phyloP scores from a whole-genome alignment of 106 monocot genomes.

The Platanthera zijinensis region DNA sequence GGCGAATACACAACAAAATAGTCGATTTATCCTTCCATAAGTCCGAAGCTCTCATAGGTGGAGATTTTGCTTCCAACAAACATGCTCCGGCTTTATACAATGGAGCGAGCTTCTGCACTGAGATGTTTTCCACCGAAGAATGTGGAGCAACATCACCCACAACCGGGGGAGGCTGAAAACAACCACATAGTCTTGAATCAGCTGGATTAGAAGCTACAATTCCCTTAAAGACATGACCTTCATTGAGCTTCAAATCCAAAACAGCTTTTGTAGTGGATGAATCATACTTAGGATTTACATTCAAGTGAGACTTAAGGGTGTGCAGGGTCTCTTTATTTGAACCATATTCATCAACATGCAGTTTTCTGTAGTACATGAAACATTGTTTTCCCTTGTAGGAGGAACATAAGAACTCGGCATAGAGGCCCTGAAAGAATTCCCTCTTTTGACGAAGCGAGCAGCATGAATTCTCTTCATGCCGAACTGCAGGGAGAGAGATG shows the following conservation, averaged over 20 bases:
- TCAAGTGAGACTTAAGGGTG: constrained; percentile 2
- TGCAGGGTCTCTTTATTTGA: background rate
- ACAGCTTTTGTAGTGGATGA: constrained; percentile 10
- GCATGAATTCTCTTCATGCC: constrained; percentile 35
- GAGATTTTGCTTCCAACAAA: constrained; percentile 13
- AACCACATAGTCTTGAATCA: constrained; percentile 21
- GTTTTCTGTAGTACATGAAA: constrained; percentile 3
- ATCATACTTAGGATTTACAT: constrained; percentile 11
- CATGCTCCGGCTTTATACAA: constrained; percentile 28
- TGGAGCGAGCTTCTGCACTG: constrained; percentile 33
- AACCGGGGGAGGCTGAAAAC: constrained; percentile 11
- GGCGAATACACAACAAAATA: constrained; percentile 26
- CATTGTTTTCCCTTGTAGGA: constrained; percentile 14
- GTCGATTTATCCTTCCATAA: constrained; percentile 23
- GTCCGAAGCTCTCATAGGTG: constrained; percentile 33
- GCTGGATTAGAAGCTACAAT: constrained; percentile 22
- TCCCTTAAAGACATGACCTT: constrained; percentile 32
- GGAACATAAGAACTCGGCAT: constrained; percentile 8
- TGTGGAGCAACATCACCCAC: constrained; percentile 25
- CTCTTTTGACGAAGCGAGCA: constrained; percentile 22
- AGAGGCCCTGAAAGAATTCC: background rate
- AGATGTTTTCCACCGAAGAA: constrained; percentile 24
- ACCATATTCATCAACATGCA: background rate
- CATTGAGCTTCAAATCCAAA: constrained; percentile 16
- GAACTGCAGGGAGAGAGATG: constrained; percentile 25